A percentile compares a stretch with the other conserved stretches of the same genome.
Conservation (phyloP, 2,329 filamentous ascomycete genomes). For the Phialemoniopsis sp. region DNA sequence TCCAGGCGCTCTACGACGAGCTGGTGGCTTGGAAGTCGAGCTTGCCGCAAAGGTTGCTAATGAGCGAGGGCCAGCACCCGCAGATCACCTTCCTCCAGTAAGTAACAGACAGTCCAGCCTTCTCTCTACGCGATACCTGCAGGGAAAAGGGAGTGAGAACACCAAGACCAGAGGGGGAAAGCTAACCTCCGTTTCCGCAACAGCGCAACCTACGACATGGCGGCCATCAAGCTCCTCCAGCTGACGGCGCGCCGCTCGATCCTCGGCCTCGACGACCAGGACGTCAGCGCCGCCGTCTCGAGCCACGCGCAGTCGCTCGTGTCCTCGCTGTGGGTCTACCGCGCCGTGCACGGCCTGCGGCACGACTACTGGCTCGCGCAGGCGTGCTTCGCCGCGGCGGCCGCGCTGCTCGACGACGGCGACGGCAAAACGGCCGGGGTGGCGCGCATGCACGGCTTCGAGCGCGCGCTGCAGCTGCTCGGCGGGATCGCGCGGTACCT, state of each 20-base stretch:
- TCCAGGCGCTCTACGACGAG: not conserved
- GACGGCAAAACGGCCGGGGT: not conserved
- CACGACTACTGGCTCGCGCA: constrained; percentile 13
- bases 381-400: constrained; percentile 2
- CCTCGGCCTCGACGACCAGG: not conserved
- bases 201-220: constrained; percentile 3
- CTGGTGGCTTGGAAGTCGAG: constrained; percentile 1
- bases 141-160: too few species aligned
- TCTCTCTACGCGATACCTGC: too few species aligned
- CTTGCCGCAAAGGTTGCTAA: constrained; percentile 1
- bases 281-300: not conserved
- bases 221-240: constrained; percentile 2
- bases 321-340: constrained; percentile 15
- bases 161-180: too few species aligned
- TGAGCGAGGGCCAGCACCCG: not conserved
- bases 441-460: not conserved
- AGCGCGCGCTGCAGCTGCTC: not conserved
- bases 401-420: not conserved
- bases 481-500: not conserved
- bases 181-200: too few species aligned
- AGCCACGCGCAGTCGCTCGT: constrained; percentile 11
- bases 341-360: constrained; percentile 14
- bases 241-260: not conserved
- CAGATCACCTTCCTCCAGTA: constrained; percentile 1
- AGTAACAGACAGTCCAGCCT: too few species aligned